A percentile compares a stretch with the other conserved stretches of the same genome.
Conservation (phyloP, 2,329 filamentous ascomycete genomes). For the Calonectria crousiana region DNA sequence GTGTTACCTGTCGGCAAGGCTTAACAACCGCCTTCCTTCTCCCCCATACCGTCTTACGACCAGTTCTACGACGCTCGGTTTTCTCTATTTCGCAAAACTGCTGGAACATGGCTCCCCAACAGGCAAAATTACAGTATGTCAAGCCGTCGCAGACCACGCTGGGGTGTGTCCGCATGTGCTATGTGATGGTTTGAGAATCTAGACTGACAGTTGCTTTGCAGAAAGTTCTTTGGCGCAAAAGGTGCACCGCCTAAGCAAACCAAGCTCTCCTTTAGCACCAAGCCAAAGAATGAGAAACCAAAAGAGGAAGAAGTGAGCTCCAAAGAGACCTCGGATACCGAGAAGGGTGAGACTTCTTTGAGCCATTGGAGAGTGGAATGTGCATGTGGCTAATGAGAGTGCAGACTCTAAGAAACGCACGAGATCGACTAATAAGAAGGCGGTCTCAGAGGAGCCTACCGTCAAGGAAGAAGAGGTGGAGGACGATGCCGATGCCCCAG, state of each 20-base stretch:
- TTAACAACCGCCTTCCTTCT: slow-evolving; percentile 34
- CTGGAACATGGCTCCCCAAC: slow-evolving; percentile 68
- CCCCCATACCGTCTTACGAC: slow-evolving; percentile 25
- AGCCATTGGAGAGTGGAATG: slow-evolving; percentile 6
- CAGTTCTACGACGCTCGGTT: slow-evolving; percentile 17
- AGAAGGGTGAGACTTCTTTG: slow-evolving; percentile 48
- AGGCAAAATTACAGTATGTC: slow-evolving; percentile 91
- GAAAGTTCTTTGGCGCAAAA: slow-evolving; percentile 85
- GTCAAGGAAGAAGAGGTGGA: slow-evolving; percentile 55
- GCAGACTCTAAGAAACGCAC: slow-evolving; percentile 62
- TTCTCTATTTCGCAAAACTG: slow-evolving; percentile 20
- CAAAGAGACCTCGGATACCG: slow-evolving; percentile 54
- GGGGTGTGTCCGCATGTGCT: slow-evolving; percentile 63
- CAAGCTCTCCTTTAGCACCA: slow-evolving; percentile 80
- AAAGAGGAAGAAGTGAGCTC: slow-evolving; percentile 43
- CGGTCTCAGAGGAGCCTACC: slow-evolving; percentile 32
- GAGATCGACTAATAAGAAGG: slow-evolving; percentile 40
- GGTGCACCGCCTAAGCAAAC: slow-evolving; percentile 76
- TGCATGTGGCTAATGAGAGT: not conserved
- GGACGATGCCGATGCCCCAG: slow-evolving; percentile 70
- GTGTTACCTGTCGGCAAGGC: slow-evolving; percentile 37
- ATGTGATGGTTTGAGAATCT: not conserved
- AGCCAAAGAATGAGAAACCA: slow-evolving; percentile 55
- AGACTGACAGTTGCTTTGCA: slow-evolving; percentile 51
- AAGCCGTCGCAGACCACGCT: slow-evolving; percentile 79